Conservation (phyloP, 495 filamentous ascomycete genomes). For the Penicillium canariense region DNA sequence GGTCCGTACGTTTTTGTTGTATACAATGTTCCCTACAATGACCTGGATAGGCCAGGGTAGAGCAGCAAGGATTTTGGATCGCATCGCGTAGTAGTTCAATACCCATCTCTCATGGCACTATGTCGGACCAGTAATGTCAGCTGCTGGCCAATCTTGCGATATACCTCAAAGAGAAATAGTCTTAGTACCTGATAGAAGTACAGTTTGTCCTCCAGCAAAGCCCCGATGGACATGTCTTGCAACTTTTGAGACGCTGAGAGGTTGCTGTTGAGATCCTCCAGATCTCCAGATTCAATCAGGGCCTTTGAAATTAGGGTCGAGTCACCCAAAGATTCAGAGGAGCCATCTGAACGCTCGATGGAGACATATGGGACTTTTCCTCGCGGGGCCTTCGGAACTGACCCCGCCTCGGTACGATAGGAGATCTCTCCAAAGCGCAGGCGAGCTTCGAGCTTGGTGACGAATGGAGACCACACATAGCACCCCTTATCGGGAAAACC, state of each 20-base stretch:
- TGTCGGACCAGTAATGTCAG: background rate
- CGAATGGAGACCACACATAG: conserved; percentile 64
- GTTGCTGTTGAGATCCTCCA: conserved; percentile 47
- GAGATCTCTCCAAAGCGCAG: conserved; percentile 52
- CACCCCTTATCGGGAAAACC: conserved; percentile 39
- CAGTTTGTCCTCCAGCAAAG: conserved; percentile 60
- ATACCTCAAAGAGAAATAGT: background rate
- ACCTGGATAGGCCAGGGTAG: conserved; percentile 53
- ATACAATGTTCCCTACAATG: conserved; percentile 51
- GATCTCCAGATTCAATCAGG: conserved; percentile 37
- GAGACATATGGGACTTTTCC: conserved; percentile 61
- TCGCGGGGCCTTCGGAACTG: conserved; percentile 40
- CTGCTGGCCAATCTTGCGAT: too few species aligned
- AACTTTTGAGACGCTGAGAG: conserved; percentile 38
- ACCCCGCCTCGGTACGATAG: conserved; percentile 48
- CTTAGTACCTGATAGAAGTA: conserved; percentile 50
- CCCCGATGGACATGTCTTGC: conserved; percentile 50
- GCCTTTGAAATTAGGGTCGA: conserved; percentile 52
- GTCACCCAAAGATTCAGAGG: conserved; percentile 35
- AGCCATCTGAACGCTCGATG: conserved; percentile 14
- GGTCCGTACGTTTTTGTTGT: conserved; percentile 38
- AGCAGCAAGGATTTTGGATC: conserved; percentile 45
- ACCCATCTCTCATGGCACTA: conserved; percentile 46
- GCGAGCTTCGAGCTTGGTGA: conserved; percentile 62
- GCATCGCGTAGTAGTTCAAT: conserved; percentile 62